A percentile compares a stretch with the other conserved stretches of the same genome.
phyloP scores from a whole-genome alignment of 2,329 filamentous ascomycete genomes.

The Neofusicoccum kwambonambiense region DNA sequence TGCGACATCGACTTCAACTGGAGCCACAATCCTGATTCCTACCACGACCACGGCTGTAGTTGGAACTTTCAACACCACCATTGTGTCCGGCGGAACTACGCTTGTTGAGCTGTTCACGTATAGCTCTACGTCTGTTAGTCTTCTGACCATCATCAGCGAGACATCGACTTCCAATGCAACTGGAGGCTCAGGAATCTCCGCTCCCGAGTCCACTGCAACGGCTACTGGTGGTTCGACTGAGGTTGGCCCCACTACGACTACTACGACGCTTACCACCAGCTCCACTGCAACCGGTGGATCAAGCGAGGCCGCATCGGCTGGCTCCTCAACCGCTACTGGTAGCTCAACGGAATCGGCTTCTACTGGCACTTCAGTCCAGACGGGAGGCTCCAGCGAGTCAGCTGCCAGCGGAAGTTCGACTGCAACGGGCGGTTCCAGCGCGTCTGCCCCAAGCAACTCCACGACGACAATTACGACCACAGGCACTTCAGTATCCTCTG shows the following conservation, averaged over 20 bases:
- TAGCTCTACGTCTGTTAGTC: not conserved
- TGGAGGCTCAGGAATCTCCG: slow-evolving; percentile 19
- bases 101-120: slow-evolving; percentile 1
- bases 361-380: not conserved
- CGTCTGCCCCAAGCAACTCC: not conserved
- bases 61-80: not conserved
- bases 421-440: not conserved
- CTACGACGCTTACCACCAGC: not conserved
- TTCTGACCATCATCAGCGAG: slow-evolving; percentile 2
- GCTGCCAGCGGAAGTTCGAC: not conserved
- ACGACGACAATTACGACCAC: not conserved
- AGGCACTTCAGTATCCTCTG: not conserved
- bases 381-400: not conserved
- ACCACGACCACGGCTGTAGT: not conserved
- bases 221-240: not conserved
- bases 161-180: slow-evolving; percentile 20
- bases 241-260: not conserved
- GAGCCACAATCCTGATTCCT: not conserved
- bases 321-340: not conserved
- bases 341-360: not conserved
- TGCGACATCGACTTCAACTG: not conserved
- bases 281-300: not conserved
- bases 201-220: not conserved
- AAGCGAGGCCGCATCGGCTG: not conserved
- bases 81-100: not conserved